phyloP scores from a whole-genome alignment of 2,329 filamentous ascomycete species.

The Neurospora crassa region DNA sequence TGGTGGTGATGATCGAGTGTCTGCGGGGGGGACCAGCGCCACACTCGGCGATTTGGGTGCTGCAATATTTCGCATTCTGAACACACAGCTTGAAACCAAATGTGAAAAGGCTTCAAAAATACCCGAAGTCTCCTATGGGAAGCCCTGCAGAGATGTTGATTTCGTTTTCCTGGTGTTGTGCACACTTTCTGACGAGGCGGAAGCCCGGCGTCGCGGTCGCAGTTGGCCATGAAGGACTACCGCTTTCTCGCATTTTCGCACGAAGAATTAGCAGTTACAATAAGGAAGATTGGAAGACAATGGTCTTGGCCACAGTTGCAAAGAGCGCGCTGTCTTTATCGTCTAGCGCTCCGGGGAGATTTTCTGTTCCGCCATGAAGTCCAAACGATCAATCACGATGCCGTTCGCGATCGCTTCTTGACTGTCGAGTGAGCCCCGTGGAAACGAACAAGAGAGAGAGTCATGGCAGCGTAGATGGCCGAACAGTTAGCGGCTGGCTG shows the following conservation, averaged over 20 bases:
- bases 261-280: not conserved
- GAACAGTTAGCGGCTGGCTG: not conserved
- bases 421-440: not conserved
- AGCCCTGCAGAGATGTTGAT: too few species aligned
- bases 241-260: not conserved
- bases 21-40: not conserved
- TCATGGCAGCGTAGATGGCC: not conserved
- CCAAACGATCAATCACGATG: not conserved
- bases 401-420: not conserved
- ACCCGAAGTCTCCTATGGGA: too few species aligned
- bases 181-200: not conserved
- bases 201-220: not conserved
- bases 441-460: not conserved
- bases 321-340: not conserved
- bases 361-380: not conserved
- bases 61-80: not conserved
- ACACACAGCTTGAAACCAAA: not conserved
- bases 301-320: too few species aligned
- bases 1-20: not conserved
- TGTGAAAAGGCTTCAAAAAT: not conserved
- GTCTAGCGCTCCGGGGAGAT: too few species aligned
- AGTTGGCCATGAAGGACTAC: not conserved
- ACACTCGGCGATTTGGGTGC: not conserved
- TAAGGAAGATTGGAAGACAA: too few species aligned
- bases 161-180: not conserved